A percentile compares a stretch with the other conserved stretches of the same genome.
phyloP scores from a whole-genome alignment of 495 filamentous ascomycete species.

The Friedmanniomyces endolithicus region DNA sequence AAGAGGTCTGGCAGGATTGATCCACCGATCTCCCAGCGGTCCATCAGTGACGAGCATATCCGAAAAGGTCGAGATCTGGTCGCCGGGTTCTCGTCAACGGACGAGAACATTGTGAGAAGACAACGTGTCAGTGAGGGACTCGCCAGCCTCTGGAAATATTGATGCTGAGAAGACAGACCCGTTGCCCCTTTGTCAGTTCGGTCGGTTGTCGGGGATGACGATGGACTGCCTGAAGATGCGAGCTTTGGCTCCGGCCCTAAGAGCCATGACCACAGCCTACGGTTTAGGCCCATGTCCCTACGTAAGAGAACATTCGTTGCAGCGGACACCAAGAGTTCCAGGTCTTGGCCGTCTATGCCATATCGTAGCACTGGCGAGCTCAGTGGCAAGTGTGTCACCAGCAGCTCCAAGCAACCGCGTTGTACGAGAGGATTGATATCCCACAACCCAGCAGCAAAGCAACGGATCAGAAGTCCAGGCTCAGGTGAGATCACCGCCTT shows the following conservation, averaged over 20 bases:
- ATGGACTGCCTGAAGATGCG: slow-evolving; percentile 29
- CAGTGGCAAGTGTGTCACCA: slow-evolving; percentile 85
- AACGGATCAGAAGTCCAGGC: slow-evolving; percentile 77
- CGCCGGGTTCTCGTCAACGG: slow-evolving; percentile 39
- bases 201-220: slow-evolving; percentile 31
- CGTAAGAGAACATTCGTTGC: slow-evolving; percentile 74
- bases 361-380: slow-evolving; percentile 70
- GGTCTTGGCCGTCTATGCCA: slow-evolving; percentile 54
- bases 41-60: slow-evolving; percentile 90
- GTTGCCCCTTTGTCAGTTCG: background rate
- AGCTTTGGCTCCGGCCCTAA: slow-evolving; percentile 62
- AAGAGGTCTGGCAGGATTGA: slow-evolving; percentile 80
- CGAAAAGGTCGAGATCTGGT: slow-evolving; percentile 80
- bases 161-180: slow-evolving; percentile 7
- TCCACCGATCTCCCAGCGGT: slow-evolving; percentile 91
- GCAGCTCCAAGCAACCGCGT: slow-evolving; percentile 80
- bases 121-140: slow-evolving; percentile 58
- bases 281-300: slow-evolving; percentile 91
- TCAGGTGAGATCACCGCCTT: slow-evolving; percentile 75
- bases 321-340: slow-evolving; percentile 68
- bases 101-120: slow-evolving; percentile 63
- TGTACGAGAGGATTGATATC: slow-evolving; percentile 89
- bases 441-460: slow-evolving; percentile 76
- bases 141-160: slow-evolving; percentile 74
- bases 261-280: slow-evolving; percentile 92